These are phyloP conservation scores for Steccherinum ochraceum DNA, from an alignment of 768 basidiomycete genomes.

Conservation along the genomic window DNA sequence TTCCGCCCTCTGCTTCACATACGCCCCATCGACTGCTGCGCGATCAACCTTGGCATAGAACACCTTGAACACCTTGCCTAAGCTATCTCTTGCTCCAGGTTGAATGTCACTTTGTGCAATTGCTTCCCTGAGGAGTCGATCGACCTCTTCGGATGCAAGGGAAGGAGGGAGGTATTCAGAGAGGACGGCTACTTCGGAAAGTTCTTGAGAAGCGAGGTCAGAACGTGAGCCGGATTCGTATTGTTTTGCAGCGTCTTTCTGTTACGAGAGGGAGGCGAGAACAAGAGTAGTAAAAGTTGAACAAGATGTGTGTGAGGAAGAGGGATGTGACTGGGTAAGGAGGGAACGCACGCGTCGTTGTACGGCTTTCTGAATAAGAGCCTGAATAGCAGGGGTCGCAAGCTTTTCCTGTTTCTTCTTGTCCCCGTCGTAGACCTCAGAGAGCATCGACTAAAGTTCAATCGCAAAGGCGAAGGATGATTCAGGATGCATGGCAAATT, in stretches of 20 bases:
- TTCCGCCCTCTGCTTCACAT: conserved; percentile 49
- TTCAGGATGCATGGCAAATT: no score
- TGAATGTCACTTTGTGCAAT: conserved; percentile 24
- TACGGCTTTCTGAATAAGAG: conserved; percentile 52
- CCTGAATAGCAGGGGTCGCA: conserved; percentile 41
- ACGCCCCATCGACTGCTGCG: conserved; percentile 42
- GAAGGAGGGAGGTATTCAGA: conserved; percentile 54
- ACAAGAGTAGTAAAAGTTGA: conserved; percentile 3
- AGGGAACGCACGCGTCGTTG: conserved; percentile 46
- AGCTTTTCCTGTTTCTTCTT: conserved; percentile 42
- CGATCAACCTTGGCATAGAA: conserved; percentile 62
- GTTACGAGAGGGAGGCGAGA: not conserved
- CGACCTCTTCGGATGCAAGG: conserved; percentile 49
- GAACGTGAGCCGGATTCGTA: conserved; percentile 51
- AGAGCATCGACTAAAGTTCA: conserved; percentile 48
- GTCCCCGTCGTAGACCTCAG: conserved; percentile 65
- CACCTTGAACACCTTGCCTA: conserved; percentile 51
- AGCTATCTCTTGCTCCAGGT: conserved; percentile 25
- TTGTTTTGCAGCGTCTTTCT: conserved; percentile 57
- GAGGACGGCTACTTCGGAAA: conserved; percentile 48
- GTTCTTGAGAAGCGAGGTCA: conserved; percentile 63
- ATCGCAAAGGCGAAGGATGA: no score
- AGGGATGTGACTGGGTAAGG: not conserved
- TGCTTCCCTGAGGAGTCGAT: conserved; percentile 39
- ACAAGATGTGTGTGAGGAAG: not conserved